A percentile compares a stretch with the other conserved stretches of the same genome.
These are phyloP conservation scores for Chaetomium cochliodes DNA, from an alignment of 495 filamentous ascomycete genomes.

Conservation along the genomic window DNA sequence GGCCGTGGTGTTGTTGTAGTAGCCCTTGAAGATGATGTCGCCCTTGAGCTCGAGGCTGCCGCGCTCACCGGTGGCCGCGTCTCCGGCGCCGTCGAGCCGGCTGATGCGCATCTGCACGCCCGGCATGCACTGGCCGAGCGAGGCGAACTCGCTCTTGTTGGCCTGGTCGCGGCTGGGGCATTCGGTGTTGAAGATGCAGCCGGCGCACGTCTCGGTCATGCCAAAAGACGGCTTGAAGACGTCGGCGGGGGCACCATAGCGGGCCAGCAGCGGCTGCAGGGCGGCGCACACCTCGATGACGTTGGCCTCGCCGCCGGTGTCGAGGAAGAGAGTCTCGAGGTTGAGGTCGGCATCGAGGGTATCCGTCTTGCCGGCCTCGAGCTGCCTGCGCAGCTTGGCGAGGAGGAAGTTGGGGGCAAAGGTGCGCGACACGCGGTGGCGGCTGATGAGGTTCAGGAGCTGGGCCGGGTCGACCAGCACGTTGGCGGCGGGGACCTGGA, in stretches of 20 bases:
- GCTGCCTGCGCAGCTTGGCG: slow-evolving; percentile 26
- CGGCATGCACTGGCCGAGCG: slow-evolving; percentile 42
- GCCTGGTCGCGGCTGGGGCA: slow-evolving; percentile 25
- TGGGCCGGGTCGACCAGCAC: slow-evolving; percentile 43
- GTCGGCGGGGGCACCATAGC: slow-evolving; percentile 37
- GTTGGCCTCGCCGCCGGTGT: slow-evolving; percentile 33
- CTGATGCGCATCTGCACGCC: slow-evolving; percentile 47
- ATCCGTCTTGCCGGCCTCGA: slow-evolving; percentile 7
- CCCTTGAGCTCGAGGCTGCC: slow-evolving; percentile 34
- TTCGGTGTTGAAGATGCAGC: slow-evolving; percentile 42
- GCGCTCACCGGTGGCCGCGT: slow-evolving; percentile 17
- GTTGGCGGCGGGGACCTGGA: slow-evolving; percentile 47
- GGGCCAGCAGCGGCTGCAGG: slow-evolving; percentile 34
- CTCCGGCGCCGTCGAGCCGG: slow-evolving; percentile 25
- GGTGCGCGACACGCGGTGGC: slow-evolving; percentile 45
- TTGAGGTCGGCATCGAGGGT: slow-evolving; percentile 14
- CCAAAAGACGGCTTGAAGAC: slow-evolving; percentile 52
- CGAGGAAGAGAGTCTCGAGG: slow-evolving; percentile 16
- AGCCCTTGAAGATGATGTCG: slow-evolving; percentile 57
- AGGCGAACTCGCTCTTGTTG: slow-evolving; percentile 28
- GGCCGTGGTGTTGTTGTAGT: slow-evolving; percentile 57
- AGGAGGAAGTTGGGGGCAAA: slow-evolving; percentile 62
- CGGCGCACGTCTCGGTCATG: slow-evolving; percentile 59
- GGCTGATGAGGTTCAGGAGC: slow-evolving; percentile 44
- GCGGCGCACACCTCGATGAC: slow-evolving; percentile 27